Evolutionary conservation across 2,329 filamentous ascomycete genomes (phyloP), one percentile per base, ranked within the genome.

Genomic region (Aspergillus proliferans): DNA sequence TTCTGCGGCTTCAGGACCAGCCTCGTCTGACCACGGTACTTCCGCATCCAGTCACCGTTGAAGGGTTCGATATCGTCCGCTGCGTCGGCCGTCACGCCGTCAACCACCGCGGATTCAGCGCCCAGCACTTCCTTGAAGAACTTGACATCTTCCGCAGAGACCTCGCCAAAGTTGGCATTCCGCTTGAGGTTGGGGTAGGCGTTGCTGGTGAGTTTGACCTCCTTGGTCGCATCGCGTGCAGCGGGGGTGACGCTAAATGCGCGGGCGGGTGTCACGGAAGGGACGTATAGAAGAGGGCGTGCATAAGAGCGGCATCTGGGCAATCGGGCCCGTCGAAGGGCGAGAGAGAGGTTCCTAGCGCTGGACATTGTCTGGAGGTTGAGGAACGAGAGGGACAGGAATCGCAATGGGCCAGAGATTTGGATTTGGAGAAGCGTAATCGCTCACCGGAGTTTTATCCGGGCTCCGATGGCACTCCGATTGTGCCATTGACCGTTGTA

Each of bases 21-120:
- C 63, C 85, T 83, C 52, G 88, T 84, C 71, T 96, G 90, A 26
- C 93, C 94, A 52, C 88, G 85, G 75, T 95, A 98, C 74, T 98
- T 98, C 71, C 88, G 85, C 91, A 98, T 96, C 93, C 94, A 98
- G 73, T 98, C 93, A 66, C 85, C 83, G 71, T 98, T 98, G 79
- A 90, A 98, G 6, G 87, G 81, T 66, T 93, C 88, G 56, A 97
- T 79, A 65, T 97, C 93, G 60, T 88, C 87, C 2, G 78, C 74
- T 12, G 83, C 83, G 69, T 91, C 83, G 58, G 82, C 71, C 3
- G 83, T 88, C 47, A 95, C 79, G 45, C 88, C 88, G 66, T 96
- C 91, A 52, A 97, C 82, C 46, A 96, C 78, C 2, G 89, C 90
- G 33, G 86, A 87, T 33, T 85, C 82, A 44, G 81, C 79, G 48